Evolutionary conservation across 2,329 filamentous ascomycete species (phyloP).

Genomic region (Talaromyces pinophilus): DNA sequence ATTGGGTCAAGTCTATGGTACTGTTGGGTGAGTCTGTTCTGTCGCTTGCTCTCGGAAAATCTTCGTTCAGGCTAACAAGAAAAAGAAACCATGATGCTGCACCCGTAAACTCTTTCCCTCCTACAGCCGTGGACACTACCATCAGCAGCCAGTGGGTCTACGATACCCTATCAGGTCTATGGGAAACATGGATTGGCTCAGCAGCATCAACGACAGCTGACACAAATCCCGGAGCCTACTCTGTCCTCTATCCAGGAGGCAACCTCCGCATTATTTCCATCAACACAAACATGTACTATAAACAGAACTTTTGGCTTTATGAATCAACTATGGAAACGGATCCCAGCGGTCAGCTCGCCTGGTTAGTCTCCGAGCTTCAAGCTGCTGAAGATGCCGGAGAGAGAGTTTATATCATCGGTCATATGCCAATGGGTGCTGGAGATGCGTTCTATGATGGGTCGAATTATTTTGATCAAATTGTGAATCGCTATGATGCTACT

Average conservation of each 20-base stretch:
- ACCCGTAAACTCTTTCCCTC: constrained; percentile 54
- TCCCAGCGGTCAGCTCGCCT: constrained; percentile 55
- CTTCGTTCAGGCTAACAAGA: neutral
- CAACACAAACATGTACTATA: constrained; percentile 60
- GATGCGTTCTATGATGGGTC: constrained; percentile 55
- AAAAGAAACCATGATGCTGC: constrained; percentile 56
- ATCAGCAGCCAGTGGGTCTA: constrained; percentile 56
- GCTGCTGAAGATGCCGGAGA: constrained; percentile 55
- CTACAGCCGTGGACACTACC: constrained; percentile 42
- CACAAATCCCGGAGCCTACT: constrained; percentile 52
- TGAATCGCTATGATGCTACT: constrained; percentile 54
- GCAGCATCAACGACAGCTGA: constrained; percentile 38
- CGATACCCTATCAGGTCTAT: constrained; percentile 49
- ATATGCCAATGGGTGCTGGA: constrained; percentile 55
- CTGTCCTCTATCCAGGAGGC: constrained; percentile 47
- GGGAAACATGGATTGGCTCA: constrained; percentile 53
- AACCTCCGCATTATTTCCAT: constrained; percentile 59
- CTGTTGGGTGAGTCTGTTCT: constrained; percentile 41
- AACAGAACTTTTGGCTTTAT: constrained; percentile 58
- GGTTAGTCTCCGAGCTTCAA: constrained; percentile 56
- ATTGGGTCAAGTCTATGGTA: constrained; percentile 52
- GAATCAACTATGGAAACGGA: constrained; percentile 53
- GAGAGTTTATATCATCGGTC: constrained; percentile 58
- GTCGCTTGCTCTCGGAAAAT: too few species aligned
- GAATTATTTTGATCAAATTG: constrained; percentile 55